Evolutionary conservation across 2,329 filamentous ascomycete genomes (phyloP), one percentile per base, ranked within the genome.

Genomic region (Fusarium secorum): DNA sequence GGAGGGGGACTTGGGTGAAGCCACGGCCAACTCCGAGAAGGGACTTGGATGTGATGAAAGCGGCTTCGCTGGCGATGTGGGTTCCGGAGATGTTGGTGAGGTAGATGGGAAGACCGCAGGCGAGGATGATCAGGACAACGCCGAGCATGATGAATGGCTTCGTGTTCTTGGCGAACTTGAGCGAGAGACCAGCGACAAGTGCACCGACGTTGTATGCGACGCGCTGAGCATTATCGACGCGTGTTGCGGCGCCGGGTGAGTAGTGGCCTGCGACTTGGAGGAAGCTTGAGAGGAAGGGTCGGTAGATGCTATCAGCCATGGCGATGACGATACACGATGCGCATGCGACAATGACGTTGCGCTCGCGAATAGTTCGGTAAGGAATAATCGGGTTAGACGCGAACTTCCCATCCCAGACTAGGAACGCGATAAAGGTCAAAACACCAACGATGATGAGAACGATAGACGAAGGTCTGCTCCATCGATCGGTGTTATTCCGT

Each of bases 271-370:
- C 66, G 9, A 73, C 70, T 11, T 72, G 70, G 0, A 72, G 36
- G 11, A 72, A 72, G 14, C 70, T 72, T 0, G 70, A 73, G 4
- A 73, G 54, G 17, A 72, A 72, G 0, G 70, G 70, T 2, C 70
- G 45, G 18, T 72, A 72, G 7, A 72, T 56, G 3, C 70, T 72
- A 7, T 72, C 70, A 5, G 70, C 70, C 70, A 71, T 73, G 3
- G 70, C 66, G 9, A 72, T 72, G 2, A 68, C 52, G 1, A 64
- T 64, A 0, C 67, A 70, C 0, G 70, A 72, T 3, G 44, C 70
- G 14, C 70, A 72, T 0, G 70, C 70, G 7, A 73, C 30, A 4
- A 73, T 45, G 28, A 73, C 70, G 2, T 72, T 73, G 28, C 71
- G 70, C 17, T 72, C 70, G 1, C 55, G 55, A 11, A 72, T 71